Evolutionary conservation across 2,329 filamentous ascomycete species (phyloP), one percentile per base, ranked within the genome.

Genomic region (Colletotrichum tropicale): DNA sequence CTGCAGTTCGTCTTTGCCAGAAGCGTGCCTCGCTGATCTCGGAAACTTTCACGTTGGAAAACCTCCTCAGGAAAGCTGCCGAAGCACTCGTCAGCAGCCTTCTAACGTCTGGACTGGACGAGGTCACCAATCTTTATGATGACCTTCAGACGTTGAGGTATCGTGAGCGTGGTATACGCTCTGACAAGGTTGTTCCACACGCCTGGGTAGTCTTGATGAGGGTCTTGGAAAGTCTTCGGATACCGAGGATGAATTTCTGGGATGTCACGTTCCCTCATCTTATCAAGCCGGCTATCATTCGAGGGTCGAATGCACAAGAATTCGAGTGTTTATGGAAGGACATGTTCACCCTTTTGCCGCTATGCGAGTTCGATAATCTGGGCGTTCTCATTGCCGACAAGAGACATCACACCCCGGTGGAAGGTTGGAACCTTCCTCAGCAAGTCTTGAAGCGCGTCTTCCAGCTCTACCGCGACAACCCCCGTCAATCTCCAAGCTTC

Each of bases 371-470:
- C 78, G 89, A 92, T 78, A 85, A 87, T 66, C 79, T 81, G 15
- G 93, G 93, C 0, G 81, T 90, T 10, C 77, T 91, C 28, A 78
- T 87, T 62, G 76, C 84, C 3, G 85, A 85, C 2, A 74, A 81
- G 28, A 84, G 88, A 34, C 82, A 86, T 24, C 79, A 78, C 2
- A 60, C 77, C 8, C 83, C 85, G 1, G 80, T 88, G 28, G 91
- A 94, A 74, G 92, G 92, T 30, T 94, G 93, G 93, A 77, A 79
- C 6, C 81, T 94, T 16, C 89, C 91, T 1, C 91, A 93, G 76
- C 88, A 86, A 71, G 80, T 93, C 34, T 77, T 93, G 64, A 90
- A 87, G 77, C 87, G 87, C 8, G 87, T 93, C 15, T 92, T 93
- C 70, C 83, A 89, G 24, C 80, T 93, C 3, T 94, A 94, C 79